phyloP scores from a whole-genome alignment of 371 early-diverging fungal species.

The Apophysomyces sp. region DNA sequence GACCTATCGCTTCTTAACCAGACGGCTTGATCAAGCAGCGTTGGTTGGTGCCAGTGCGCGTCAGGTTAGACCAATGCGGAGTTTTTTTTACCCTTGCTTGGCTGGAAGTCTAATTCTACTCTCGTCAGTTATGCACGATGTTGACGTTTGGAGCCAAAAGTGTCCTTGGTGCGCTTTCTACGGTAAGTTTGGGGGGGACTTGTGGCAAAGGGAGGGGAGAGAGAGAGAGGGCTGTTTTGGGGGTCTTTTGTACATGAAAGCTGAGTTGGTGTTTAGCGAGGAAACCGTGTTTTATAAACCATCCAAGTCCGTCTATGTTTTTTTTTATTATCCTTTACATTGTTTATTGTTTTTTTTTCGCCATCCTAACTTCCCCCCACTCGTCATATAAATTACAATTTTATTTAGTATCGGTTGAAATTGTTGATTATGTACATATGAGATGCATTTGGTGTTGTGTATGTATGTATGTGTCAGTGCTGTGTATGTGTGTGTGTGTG shows the following conservation, averaged over 20 bases:
- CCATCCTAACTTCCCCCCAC: too few species aligned
- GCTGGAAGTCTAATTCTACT: background rate
- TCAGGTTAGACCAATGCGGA: conserved; percentile 34
- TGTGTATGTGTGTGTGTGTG: background rate
- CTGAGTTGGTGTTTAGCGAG: too few species aligned
- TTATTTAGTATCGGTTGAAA: background rate
- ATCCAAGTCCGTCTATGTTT: too few species aligned
- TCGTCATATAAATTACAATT: background rate
- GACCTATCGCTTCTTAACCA: conserved; percentile 76
- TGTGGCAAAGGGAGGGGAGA: background rate
- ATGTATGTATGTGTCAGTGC: too few species aligned
- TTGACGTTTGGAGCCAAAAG: conserved; percentile 46
- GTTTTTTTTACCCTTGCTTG: background rate
- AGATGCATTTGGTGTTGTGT: background rate
- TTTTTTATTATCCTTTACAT: too few species aligned
- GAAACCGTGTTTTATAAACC: too few species aligned
- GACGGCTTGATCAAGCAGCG: conserved; percentile 72
- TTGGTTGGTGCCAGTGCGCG: conserved; percentile 55
- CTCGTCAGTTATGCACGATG: conserved; percentile 42
- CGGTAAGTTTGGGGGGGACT: conserved; percentile 32
- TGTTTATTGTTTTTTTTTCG: too few species aligned
- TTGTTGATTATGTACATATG: background rate
- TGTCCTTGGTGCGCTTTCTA: conserved; percentile 31
- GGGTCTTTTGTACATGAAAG: background rate
- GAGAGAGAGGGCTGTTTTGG: too few species aligned